Evolutionary conservation across 441 rosid genomes (phyloP).

Genomic region (Mallotus japonicus): DNA sequence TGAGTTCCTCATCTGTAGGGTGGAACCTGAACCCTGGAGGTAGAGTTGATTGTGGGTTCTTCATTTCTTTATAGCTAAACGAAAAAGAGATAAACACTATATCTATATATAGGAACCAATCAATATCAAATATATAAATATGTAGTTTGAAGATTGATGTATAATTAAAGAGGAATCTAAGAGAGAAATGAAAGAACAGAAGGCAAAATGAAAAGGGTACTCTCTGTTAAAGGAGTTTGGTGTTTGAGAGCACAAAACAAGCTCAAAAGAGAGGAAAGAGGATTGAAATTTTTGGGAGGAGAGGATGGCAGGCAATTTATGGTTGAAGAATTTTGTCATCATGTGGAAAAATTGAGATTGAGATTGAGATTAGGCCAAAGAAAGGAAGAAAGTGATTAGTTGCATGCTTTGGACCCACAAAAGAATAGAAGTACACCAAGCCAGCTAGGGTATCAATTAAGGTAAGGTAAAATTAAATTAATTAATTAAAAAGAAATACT

Average conservation of each 20-base stretch:
- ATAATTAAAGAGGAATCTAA: too few relatives aligned
- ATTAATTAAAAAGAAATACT: too few relatives aligned
- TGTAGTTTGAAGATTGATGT: too few relatives aligned
- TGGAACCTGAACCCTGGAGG: constrained; percentile 97
- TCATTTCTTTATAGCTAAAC: constrained; percentile 28
- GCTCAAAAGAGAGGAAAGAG: constrained; percentile 23
- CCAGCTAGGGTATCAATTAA: constrained; percentile 31
- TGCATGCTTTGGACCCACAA: constrained; percentile 22
- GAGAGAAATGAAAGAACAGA: background rate
- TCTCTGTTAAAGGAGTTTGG: constrained; percentile 4
- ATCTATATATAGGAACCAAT: background rate
- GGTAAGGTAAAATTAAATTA: too few relatives aligned
- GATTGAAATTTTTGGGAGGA: constrained; percentile 70
- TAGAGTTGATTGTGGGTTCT: constrained; percentile 65
- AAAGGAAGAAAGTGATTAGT: constrained; percentile 12
- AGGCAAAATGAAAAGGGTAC: background rate
- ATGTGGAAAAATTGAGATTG: constrained; percentile 13
- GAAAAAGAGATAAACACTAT: too few relatives aligned
- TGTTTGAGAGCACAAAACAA: constrained; percentile 1
- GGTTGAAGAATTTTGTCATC: constrained; percentile 61
- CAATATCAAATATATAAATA: background rate
- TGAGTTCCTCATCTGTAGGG: constrained; percentile 95
- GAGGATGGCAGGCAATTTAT: constrained; percentile 57
- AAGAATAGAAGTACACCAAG: background rate
- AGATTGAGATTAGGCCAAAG: constrained; percentile 24